Conservation (phyloP, 2,329 filamentous ascomycete genomes). For the Claviceps pazoutovae region DNA sequence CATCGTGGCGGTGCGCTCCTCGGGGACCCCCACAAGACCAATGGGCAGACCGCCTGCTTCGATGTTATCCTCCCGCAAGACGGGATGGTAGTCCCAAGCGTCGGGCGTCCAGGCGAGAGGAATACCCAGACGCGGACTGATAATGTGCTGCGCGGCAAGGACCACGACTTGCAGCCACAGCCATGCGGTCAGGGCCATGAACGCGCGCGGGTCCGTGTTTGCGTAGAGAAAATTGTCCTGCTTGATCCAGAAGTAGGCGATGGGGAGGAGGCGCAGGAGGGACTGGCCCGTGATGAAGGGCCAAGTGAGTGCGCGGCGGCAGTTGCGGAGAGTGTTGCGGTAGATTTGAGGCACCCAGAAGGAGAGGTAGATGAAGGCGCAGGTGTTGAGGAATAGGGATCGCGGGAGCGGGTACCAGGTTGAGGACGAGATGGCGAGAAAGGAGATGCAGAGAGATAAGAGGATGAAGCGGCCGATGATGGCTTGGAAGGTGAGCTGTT, state of each 20-base stretch:
- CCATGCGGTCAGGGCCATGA: slow-evolving; percentile 53
- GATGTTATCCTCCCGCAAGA: slow-evolving; percentile 68
- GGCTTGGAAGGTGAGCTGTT: slow-evolving; percentile 32
- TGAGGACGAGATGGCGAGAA: slow-evolving; percentile 44
- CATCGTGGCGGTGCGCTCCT: slow-evolving; percentile 3
- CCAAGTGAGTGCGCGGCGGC: slow-evolving; percentile 81
- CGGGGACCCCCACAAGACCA: slow-evolving; percentile 35
- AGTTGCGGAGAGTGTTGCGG: slow-evolving; percentile 82
- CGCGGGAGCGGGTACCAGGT: slow-evolving; percentile 46
- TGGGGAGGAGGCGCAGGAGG: slow-evolving; percentile 59
- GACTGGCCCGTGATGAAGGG: slow-evolving; percentile 81
- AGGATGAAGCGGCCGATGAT: slow-evolving; percentile 45
- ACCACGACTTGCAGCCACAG: slow-evolving; percentile 74
- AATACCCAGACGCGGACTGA: slow-evolving; percentile 81
- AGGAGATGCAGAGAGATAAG: slow-evolving; percentile 38
- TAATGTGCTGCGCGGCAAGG: slow-evolving; percentile 66
- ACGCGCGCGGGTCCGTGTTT: slow-evolving; percentile 49
- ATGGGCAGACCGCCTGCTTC: slow-evolving; percentile 73
- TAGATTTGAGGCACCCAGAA: slow-evolving; percentile 89
- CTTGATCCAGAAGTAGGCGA: slow-evolving; percentile 74
- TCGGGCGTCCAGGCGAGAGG: slow-evolving; percentile 53
- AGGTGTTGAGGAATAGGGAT: slow-evolving; percentile 42
- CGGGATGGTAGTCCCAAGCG: slow-evolving; percentile 90
- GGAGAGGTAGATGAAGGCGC: slow-evolving; percentile 68
- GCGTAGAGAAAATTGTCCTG: slow-evolving; percentile 71